A percentile compares a stretch with the other conserved stretches of the same genome.
phyloP scores from a whole-genome alignment of 1,139 yeast genomes.

The Yamadazyma aaseri region DNA sequence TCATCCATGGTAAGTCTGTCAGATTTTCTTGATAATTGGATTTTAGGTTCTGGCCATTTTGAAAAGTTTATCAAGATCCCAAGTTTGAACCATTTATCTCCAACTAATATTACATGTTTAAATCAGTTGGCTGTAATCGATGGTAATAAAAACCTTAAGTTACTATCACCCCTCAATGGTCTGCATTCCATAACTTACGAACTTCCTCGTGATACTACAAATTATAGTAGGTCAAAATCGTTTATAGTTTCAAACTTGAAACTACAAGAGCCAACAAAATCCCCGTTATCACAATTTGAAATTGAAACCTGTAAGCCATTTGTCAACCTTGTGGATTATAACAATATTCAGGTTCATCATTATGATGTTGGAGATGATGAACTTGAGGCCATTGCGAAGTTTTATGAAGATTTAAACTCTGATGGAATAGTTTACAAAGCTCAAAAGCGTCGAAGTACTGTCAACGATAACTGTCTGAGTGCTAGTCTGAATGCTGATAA shows the following conservation, averaged over 20 bases:
- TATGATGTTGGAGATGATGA: conserved; percentile 17
- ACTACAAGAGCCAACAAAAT: conserved; percentile 7
- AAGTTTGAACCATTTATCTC: conserved; percentile 18
- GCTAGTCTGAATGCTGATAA: too few relatives aligned
- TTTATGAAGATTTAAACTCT: conserved; percentile 1
- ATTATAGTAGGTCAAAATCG: too few relatives aligned
- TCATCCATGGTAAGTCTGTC: not conserved
- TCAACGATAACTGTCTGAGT: too few relatives aligned
- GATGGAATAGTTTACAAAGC: too few relatives aligned
- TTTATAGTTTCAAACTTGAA: too few relatives aligned
- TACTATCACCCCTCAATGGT: conserved; percentile 48
- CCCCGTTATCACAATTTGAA: conserved; percentile 59
- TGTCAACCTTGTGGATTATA: conserved; percentile 46
- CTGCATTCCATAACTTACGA: conserved; percentile 42
- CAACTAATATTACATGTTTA: conserved; percentile 12
- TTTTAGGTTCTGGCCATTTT: conserved; percentile 27
- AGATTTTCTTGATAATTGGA: conserved; percentile 40
- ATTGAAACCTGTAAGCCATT: conserved; percentile 64
- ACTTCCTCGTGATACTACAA: too few relatives aligned
- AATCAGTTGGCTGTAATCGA: conserved; percentile 42
- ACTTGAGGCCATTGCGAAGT: conserved; percentile 4
- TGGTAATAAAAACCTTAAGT: conserved; percentile 33
- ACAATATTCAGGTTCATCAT: conserved; percentile 32
- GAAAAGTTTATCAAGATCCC: conserved; percentile 33
- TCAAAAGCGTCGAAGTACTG: too few relatives aligned